phyloP scores from a whole-genome alignment of 140 eudicot species.

The Ambrosia hybrid region DNA sequence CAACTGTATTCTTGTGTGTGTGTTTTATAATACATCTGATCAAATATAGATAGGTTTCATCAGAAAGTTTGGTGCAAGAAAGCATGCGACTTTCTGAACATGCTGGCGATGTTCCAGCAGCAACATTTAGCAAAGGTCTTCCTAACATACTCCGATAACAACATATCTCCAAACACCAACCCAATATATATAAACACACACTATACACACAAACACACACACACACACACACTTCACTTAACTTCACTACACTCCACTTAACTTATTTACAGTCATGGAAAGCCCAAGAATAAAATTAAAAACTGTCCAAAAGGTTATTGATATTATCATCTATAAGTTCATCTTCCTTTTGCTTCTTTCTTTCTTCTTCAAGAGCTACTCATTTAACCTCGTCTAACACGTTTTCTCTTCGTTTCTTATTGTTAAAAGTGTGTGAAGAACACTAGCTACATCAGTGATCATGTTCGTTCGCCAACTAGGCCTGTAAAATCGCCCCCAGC shows the following conservation, averaged over 20 bases:
- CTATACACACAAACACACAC: conserved; percentile 26
- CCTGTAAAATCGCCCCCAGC: conserved; percentile 34
- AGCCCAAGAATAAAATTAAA: conserved; percentile 55
- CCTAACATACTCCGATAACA: conserved; percentile 41
- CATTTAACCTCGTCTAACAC: conserved; percentile 4
- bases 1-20: too few species aligned
- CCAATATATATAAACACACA: conserved; percentile 26
- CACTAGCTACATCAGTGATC: conserved; percentile 35
- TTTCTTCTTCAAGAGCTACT: neutral
- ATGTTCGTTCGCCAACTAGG: conserved; percentile 46
- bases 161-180: conserved; percentile 58
- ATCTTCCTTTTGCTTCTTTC: neutral
- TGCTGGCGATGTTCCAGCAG: conserved; percentile 70
- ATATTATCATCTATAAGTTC: neutral
- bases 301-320: conserved; percentile 58
- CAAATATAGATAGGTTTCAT: conserved; percentile 59
- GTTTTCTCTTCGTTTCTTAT: conserved; percentile 6
- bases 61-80: conserved; percentile 87
- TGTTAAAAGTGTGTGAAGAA: conserved; percentile 40
- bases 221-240: conserved; percentile 23
- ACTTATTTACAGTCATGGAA: conserved; percentile 49
- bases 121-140: conserved; percentile 11
- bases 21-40: neutral
- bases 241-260: conserved; percentile 17
- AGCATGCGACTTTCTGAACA: conserved; percentile 38